phyloP scores from a whole-genome alignment of 2,329 filamentous ascomycete species.

The Coniella vitis region DNA sequence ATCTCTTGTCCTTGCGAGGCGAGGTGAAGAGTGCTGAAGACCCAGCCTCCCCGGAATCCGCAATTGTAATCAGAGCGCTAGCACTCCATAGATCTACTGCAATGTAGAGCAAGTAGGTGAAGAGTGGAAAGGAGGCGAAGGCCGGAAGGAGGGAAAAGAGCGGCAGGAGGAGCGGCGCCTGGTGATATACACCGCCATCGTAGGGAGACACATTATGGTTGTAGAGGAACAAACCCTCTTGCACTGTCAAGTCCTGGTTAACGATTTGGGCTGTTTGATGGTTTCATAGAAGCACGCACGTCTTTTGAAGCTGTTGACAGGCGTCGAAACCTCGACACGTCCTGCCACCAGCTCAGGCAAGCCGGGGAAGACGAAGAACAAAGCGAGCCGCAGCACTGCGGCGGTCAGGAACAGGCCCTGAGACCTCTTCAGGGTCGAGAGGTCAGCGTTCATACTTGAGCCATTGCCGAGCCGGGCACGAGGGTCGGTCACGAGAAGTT shows the following conservation, averaged over 20 bases:
- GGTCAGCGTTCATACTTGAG: slow-evolving; percentile 28
- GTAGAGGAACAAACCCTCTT: slow-evolving; percentile 94
- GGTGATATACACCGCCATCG: slow-evolving; percentile 77
- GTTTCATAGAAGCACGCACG: slow-evolving; percentile 45
- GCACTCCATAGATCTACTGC: slow-evolving; percentile 76
- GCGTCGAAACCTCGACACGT: slow-evolving; percentile 93
- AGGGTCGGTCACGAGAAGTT: slow-evolving; percentile 5
- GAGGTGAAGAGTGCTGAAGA: slow-evolving; percentile 73
- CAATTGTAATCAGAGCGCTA: slow-evolving; percentile 69
- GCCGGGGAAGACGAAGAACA: slow-evolving; percentile 75
- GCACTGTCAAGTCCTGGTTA: slow-evolving; percentile 48
- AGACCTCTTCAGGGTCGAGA: slow-evolving; percentile 39
- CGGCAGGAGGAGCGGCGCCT: slow-evolving; percentile 84
- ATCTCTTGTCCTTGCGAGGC: slow-evolving; percentile 65
- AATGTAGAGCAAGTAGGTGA: slow-evolving; percentile 76
- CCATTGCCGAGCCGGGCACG: slow-evolving; percentile 18
- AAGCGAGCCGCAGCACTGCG: slow-evolving; percentile 68
- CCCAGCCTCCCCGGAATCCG: slow-evolving; percentile 71
- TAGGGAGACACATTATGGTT: slow-evolving; percentile 95
- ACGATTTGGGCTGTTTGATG: not conserved
- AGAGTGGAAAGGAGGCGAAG: slow-evolving; percentile 57
- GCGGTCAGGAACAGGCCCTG: slow-evolving; percentile 67
- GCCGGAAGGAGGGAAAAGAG: slow-evolving; percentile 84
- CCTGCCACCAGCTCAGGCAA: slow-evolving; percentile 80
- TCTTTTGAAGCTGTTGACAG: slow-evolving; percentile 96